Base-by-base conservation (phyloP, 2,329 filamentous ascomycete genomes). In the Tympanopsis confertula region DNA sequence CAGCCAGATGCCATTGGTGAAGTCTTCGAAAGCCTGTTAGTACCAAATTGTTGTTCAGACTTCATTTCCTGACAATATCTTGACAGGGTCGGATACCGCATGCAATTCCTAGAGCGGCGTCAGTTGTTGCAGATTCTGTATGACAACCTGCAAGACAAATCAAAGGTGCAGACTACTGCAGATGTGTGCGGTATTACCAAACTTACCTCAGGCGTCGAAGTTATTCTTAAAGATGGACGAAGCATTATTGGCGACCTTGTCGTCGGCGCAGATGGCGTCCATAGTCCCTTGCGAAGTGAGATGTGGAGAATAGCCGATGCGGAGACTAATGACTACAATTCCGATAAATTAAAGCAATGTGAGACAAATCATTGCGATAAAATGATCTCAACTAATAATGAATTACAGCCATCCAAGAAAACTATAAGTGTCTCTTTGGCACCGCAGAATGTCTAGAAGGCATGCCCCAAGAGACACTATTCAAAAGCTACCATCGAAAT, bases 261-360 rank as follows among this genome's bases (percentile, higher is more conserved):
- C 1, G 41, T 50, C 5, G 51, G 50, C 1, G 50, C 45, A 7
- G 51, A 53, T 38, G 51, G 51, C 4, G 50, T 53, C n/a, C 44
- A 51, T 26, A 50, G 41, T 18, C 30, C 12, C 3, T 30, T 42
- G 13, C 30, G 42, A 15, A 35, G 36, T 13, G 38, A 41, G 35
- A 42, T 44, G 41, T 41, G 36, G 35, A 19, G 38, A 5, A 10
- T 39, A 20, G 38, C 41, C 12, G 42, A 43, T n/a, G 7, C 22
- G n/a, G 22, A 26, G 22, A n/a, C n/a, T n/a, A 7, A 7, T 26
- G 22, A 26, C 22, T 26, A 26, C 22, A n/a, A n/a, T 10, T 10
- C 22, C 7, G 7, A 26, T 7, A 7, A 26, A 26, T 10, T 26
- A n/a, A n/a, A 7, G n/a, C 7, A 26, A 26, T 26, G 22, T 26